Conservation (phyloP, 2,329 filamentous ascomycete genomes). For the Epichloe brachyelytri region DNA sequence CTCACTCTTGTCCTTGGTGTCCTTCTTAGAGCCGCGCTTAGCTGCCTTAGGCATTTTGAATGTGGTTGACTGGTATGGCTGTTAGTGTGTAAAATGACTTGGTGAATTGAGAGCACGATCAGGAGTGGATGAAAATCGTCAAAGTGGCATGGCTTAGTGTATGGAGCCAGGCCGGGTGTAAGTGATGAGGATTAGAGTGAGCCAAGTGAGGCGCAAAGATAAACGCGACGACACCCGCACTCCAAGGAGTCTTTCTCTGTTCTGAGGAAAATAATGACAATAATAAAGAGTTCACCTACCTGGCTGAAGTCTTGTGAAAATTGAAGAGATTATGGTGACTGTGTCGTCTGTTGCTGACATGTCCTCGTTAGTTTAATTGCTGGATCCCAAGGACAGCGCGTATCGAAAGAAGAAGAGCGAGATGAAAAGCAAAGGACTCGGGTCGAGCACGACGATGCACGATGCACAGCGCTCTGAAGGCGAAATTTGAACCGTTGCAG, state of each 20-base stretch:
- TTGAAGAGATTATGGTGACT: conserved; percentile 11
- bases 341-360: conserved; percentile 6
- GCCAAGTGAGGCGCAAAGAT: conserved; percentile 15
- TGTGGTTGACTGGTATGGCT: conserved; percentile 12
- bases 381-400: conserved; percentile 2
- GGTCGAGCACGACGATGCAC: conserved; percentile 6
- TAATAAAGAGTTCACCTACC: conserved; percentile 1
- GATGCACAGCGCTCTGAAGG: conserved; percentile 7
- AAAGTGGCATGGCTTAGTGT: background rate
- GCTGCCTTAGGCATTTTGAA: conserved; percentile 46
- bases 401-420: background rate
- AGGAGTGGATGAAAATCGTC: background rate
- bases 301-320: conserved; percentile 4
- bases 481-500: conserved; percentile 6
- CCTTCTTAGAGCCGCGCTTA: conserved; percentile 42
- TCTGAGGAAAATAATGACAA: background rate
- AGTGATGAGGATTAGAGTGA: background rate
- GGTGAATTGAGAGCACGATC: background rate
- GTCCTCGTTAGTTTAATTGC: conserved; percentile 7
- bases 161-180: background rate
- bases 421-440: background rate
- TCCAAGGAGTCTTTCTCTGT: conserved; percentile 5
- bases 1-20: conserved; percentile 49
- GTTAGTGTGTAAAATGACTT: background rate
- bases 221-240: conserved; percentile 8